phyloP scores from a whole-genome alignment of 2,329 filamentous ascomycete species.

The Falciphora oryzae region DNA sequence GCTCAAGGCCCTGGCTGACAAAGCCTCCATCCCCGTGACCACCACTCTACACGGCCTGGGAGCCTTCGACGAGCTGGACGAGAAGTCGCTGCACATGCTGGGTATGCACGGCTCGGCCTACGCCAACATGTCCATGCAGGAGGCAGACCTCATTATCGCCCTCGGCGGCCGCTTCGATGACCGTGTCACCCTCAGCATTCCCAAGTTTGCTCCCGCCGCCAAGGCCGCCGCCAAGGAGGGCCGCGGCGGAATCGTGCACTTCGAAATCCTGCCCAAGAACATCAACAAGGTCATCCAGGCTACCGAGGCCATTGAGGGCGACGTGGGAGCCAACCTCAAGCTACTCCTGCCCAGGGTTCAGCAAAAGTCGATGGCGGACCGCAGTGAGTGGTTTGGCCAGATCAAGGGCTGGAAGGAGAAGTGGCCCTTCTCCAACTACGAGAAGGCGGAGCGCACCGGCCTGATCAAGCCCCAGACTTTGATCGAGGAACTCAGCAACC shows the following conservation, averaged over 20 bases:
- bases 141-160: constrained; percentile 92
- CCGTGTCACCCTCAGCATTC: constrained; percentile 76
- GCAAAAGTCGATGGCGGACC: constrained; percentile 52
- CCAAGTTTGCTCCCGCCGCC: constrained; percentile 85
- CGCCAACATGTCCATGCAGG: constrained; percentile 97
- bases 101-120: constrained; percentile 98
- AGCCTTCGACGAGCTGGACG: constrained; percentile 85
- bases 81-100: constrained; percentile 95
- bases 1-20: constrained; percentile 82
- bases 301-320: constrained; percentile 90
- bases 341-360: constrained; percentile 69
- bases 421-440: constrained; percentile 80
- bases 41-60: constrained; percentile 93
- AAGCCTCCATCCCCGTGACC: constrained; percentile 86
- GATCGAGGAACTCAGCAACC: constrained; percentile 81
- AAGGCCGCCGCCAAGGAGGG: constrained; percentile 78
- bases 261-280: constrained; percentile 99
- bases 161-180: constrained; percentile 94
- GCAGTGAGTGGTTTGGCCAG: constrained; percentile 82
- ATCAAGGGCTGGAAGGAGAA: constrained; percentile 87
- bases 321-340: constrained; percentile 74
- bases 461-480: constrained; percentile 92
- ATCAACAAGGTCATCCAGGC: constrained; percentile 99
- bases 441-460: constrained; percentile 67
- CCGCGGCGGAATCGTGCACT: constrained; percentile 92